phyloP scores from a whole-genome alignment of 2,329 filamentous ascomycete species.

The Fusarium subtropicale region DNA sequence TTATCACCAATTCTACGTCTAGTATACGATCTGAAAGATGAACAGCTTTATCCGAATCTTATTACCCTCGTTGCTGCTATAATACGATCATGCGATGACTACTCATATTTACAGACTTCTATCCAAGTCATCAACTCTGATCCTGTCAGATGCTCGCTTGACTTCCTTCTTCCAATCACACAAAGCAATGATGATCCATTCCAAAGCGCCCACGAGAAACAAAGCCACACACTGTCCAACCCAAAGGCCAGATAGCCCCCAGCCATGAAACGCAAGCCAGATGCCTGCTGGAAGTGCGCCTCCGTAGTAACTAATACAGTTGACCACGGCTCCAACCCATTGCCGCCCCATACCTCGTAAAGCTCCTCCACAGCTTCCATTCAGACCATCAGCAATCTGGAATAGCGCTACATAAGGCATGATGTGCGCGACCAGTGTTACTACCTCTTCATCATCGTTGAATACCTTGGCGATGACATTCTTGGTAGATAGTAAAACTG shows the following conservation, averaged over 20 bases:
- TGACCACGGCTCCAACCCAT: constrained; percentile 85
- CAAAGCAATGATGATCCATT: constrained; percentile 83
- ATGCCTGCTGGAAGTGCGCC: constrained; percentile 85
- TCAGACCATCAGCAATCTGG: constrained; percentile 89
- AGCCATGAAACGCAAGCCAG: constrained; percentile 86
- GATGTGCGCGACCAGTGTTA: constrained; percentile 78
- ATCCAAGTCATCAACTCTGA: constrained; percentile 38
- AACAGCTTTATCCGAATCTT: background rate
- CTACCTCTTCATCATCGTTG: constrained; percentile 79
- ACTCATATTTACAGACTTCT: accelerated
- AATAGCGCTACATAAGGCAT: constrained; percentile 90
- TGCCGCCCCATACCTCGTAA: constrained; percentile 87
- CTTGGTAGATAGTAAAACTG: constrained; percentile 75
- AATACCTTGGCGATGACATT: constrained; percentile 82
- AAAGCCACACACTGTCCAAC: constrained; percentile 84
- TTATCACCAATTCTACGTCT: background rate
- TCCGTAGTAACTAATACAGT: constrained; percentile 85
- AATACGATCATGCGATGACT: background rate
- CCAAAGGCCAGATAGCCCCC: constrained; percentile 85
- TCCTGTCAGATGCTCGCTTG: constrained; percentile 41
- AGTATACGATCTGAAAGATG: background rate
- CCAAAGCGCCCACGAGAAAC: constrained; percentile 80
- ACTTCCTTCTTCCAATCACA: constrained; percentile 75
- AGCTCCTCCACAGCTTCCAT: constrained; percentile 84
- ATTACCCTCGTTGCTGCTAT: background rate